Evolutionary conservation across 208 protist genomes (phyloP).

Genomic region (Herpetomonas samuelpessoai): DNA sequence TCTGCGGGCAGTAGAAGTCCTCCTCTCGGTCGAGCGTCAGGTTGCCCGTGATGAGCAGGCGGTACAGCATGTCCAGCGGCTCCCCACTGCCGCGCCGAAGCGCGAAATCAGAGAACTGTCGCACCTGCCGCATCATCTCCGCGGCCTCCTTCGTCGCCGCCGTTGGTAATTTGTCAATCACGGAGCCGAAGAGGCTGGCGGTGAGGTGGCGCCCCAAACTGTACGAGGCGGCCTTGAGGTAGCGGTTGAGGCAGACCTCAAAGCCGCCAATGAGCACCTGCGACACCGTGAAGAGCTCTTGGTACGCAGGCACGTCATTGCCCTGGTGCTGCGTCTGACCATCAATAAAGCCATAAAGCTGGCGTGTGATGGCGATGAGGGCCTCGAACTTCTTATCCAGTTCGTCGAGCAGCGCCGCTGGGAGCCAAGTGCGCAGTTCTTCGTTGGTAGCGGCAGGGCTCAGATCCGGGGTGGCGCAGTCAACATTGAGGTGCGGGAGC

Average conservation of each 20-base stretch:
- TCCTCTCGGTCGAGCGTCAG: conserved; percentile 81
- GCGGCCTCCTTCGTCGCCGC: conserved; percentile 19
- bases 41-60: conserved; percentile 84
- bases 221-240: conserved; percentile 43
- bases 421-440: conserved; percentile 51
- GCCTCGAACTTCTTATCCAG: conserved; percentile 95
- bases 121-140: conserved; percentile 48
- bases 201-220: conserved; percentile 55
- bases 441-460: conserved; percentile 40
- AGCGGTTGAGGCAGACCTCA: conserved; percentile 84
- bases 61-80: conserved; percentile 49
- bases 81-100: conserved; percentile 32
- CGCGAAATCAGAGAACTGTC: conserved; percentile 54
- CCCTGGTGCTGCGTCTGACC: conserved; percentile 92
- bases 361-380: conserved; percentile 93
- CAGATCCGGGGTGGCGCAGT: conserved; percentile 64
- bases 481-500: conserved; percentile 83
- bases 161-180: conserved; percentile 27
- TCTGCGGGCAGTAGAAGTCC: conserved; percentile 90
- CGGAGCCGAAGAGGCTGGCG: conserved; percentile 43
- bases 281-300: conserved; percentile 97
- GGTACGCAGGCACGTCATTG: conserved; percentile 94
- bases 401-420: conserved; percentile 62
- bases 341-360: conserved; percentile 94
- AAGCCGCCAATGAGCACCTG: conserved; percentile 91